These are phyloP conservation scores for Phaeophleospora eucalypticola DNA, from an alignment of 2,329 filamentous ascomycete species.

Conservation along the genomic window DNA sequence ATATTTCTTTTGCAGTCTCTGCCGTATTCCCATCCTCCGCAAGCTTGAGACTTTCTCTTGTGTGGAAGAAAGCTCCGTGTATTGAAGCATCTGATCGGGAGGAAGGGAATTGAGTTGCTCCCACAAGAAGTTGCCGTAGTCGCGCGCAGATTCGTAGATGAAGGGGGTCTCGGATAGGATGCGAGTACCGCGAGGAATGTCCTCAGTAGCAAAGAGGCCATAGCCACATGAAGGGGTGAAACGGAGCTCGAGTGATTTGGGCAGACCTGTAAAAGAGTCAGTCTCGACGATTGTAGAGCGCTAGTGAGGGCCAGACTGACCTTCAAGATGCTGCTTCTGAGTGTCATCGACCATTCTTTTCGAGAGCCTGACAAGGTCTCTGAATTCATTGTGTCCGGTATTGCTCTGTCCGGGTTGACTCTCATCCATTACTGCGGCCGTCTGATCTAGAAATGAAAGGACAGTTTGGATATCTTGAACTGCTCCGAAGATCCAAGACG, in stretches of 20 bases:
- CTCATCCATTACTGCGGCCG: too few species aligned
- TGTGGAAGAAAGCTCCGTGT: constrained; percentile 9
- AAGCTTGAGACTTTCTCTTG: not conserved
- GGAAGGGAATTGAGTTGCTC: constrained; percentile 17
- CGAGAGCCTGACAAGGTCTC: too few species aligned
- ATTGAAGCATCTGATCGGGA: constrained; percentile 12
- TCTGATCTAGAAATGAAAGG: too few species aligned
- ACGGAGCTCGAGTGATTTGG: constrained; percentile 14
- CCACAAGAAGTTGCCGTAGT: constrained; percentile 15
- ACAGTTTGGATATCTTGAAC: too few species aligned
- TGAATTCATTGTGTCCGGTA: too few species aligned
- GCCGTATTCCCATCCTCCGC: too few species aligned
- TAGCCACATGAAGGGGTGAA: constrained; percentile 18
- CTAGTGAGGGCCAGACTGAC: not conserved
- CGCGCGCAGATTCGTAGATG: constrained; percentile 10
- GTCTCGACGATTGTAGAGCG: not conserved
- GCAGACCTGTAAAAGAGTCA: not conserved
- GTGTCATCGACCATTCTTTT: too few species aligned
- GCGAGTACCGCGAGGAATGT: constrained; percentile 25
- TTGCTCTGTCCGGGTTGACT: too few species aligned
- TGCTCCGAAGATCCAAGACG: too few species aligned
- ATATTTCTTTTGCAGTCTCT: too few species aligned
- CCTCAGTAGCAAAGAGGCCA: constrained; percentile 23
- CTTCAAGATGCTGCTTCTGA: not conserved
- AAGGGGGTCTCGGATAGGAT: constrained; percentile 26